Conservation (phyloP, 257 asterid species). For the Paulownia fortunei region DNA sequence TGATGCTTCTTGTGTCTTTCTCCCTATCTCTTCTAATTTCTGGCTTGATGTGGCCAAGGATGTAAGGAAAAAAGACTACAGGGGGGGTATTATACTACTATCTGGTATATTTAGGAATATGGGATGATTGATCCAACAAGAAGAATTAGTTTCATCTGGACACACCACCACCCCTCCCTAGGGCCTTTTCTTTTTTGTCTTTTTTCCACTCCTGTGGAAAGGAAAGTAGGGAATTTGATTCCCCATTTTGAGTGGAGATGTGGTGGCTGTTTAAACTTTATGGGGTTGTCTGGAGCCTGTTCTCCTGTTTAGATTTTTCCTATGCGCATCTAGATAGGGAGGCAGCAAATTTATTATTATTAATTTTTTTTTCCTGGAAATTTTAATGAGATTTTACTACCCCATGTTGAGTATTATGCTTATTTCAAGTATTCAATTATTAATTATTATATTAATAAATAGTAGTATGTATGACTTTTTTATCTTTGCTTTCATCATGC, state of each 20-base stretch:
- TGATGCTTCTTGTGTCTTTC: conserved; percentile 13
- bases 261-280: conserved; percentile 5
- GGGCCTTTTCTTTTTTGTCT: conserved; percentile 28
- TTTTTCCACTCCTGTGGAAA: conserved; percentile 28
- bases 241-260: conserved; percentile 25
- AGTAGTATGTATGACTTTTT: not conserved
- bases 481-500: not conserved
- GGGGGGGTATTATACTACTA: not conserved
- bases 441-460: not conserved
- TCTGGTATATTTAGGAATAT: not conserved
- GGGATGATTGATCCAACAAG: not conserved
- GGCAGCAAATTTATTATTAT: conserved; percentile 38
- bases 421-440: not conserved
- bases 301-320: conserved; percentile 44
- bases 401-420: conserved; percentile 6
- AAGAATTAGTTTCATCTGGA: conserved; percentile 16
- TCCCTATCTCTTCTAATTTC: conserved; percentile 31
- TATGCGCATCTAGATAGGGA: conserved; percentile 54
- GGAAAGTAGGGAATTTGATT: conserved; percentile 36
- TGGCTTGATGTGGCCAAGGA: conserved; percentile 36
- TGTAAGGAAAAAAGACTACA: not conserved
- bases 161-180: conserved; percentile 23
- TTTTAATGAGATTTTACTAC: conserved; percentile 16
- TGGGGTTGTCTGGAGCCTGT: conserved; percentile 34
- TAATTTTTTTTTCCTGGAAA: conserved; percentile 1